Evolutionary conservation across 2,329 filamentous ascomycete genomes (phyloP).

Genomic region (Fusarium drepaniforme): DNA sequence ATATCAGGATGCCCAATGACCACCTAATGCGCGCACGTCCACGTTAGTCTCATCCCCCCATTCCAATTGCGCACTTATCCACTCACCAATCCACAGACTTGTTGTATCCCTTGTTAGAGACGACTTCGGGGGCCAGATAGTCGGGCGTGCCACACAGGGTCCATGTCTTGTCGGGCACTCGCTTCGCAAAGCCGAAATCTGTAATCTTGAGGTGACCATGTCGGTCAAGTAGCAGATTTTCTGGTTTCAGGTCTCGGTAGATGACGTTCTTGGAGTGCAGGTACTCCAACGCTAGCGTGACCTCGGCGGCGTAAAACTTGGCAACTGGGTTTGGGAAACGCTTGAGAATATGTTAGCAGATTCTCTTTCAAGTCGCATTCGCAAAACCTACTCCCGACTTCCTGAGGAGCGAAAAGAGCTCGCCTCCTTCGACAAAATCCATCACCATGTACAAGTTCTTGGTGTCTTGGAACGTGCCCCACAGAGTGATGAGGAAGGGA

Average conservation of each 20-base stretch:
- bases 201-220: constrained; percentile 97
- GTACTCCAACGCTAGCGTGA: constrained; percentile 95
- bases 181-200: constrained; percentile 98
- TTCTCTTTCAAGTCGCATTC: background rate
- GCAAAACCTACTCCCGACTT: constrained; percentile 83
- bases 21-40: constrained; percentile 73
- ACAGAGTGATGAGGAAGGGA: constrained; percentile 96
- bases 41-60: constrained; percentile 13
- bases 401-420: constrained; percentile 93
- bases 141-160: constrained; percentile 97
- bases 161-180: constrained; percentile 99
- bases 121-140: constrained; percentile 96
- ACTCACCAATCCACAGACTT: constrained; percentile 98
- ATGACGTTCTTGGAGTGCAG: constrained; percentile 96
- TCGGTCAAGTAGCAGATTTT: constrained; percentile 91
- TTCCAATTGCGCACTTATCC: background rate
- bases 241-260: constrained; percentile 96
- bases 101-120: constrained; percentile 99
- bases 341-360: constrained; percentile 59
- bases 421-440: constrained; percentile 99
- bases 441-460: constrained; percentile 99
- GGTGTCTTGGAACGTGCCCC: constrained; percentile 97
- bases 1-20: constrained; percentile 98
- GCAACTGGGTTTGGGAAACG: constrained; percentile 98
- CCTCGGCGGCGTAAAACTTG: constrained; percentile 99